These are phyloP conservation scores for Crithidia bombi DNA, from an alignment of 208 protist species.

Conservation along the genomic window DNA sequence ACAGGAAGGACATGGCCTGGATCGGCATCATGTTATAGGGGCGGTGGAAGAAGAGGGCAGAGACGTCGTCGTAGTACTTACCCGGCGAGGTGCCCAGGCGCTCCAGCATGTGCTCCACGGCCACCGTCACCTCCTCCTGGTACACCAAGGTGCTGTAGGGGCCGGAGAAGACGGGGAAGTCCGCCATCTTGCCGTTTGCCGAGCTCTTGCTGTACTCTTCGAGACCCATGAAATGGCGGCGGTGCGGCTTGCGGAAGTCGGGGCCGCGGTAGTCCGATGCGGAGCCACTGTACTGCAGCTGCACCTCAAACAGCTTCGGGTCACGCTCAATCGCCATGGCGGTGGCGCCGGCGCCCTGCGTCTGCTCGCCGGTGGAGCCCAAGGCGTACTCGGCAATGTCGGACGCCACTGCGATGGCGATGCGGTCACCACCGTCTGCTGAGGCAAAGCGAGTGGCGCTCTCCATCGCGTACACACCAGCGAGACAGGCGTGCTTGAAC, in stretches of 20 bases:
- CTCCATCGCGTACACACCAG: constrained; percentile 90
- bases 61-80: constrained; percentile 88
- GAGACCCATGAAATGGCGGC: constrained; percentile 85
- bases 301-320: constrained; percentile 77
- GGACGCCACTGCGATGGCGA: constrained; percentile 88
- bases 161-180: constrained; percentile 92
- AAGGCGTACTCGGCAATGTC: constrained; percentile 92
- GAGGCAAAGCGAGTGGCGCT: constrained; percentile 73
- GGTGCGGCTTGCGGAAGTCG: constrained; percentile 91
- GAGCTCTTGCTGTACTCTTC: constrained; percentile 73
- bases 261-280: constrained; percentile 90
- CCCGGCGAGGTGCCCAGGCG: constrained; percentile 62
- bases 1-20: constrained; percentile 90
- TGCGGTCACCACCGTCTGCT: constrained; percentile 65
- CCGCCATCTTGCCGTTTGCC: constrained; percentile 80
- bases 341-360: constrained; percentile 85
- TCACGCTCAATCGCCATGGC: constrained; percentile 85
- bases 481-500: constrained; percentile 94
- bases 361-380: constrained; percentile 90
- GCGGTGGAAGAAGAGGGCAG: constrained; percentile 91
- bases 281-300: constrained; percentile 76
- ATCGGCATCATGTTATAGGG: constrained; percentile 94
- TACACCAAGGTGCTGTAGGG: constrained; percentile 91
- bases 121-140: constrained; percentile 86
- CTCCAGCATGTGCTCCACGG: constrained; percentile 88